These are phyloP conservation scores for Trypanosoma grayi DNA, from an alignment of 208 protist genomes.

Conservation along the genomic window DNA sequence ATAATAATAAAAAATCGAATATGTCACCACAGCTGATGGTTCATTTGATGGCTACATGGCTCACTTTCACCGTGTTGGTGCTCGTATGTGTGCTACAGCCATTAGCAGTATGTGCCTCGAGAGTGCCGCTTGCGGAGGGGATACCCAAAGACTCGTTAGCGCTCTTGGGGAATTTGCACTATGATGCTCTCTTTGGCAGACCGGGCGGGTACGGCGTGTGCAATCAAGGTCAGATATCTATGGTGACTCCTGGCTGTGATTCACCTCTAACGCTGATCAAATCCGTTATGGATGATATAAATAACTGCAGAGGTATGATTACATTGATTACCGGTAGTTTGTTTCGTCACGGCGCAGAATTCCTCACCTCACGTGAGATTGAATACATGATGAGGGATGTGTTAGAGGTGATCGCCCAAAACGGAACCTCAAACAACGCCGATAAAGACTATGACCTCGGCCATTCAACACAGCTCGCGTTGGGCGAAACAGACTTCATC, in stretches of 20 bases:
- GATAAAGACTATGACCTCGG: not conserved
- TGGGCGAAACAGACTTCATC: conserved; percentile 24
- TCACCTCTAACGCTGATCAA: conserved; percentile 49
- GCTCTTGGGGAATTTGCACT: conserved; percentile 74
- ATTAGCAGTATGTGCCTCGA: not conserved
- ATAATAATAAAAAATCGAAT: too few relatives aligned
- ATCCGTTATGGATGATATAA: conserved; percentile 42
- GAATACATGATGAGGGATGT: conserved; percentile 15
- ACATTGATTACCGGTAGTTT: conserved; percentile 55
- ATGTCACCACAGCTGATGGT: not conserved
- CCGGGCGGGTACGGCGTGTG: conserved; percentile 45
- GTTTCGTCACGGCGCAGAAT: conserved; percentile 53
- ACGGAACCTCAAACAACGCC: not conserved
- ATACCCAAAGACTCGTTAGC: conserved; percentile 1
- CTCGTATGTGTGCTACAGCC: not conserved
- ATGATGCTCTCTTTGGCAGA: conserved; percentile 64
- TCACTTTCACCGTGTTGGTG: not conserved
- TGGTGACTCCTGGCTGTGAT: conserved; percentile 59
- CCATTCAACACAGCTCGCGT: conserved; percentile 6
- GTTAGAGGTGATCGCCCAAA: not conserved
- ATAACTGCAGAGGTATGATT: conserved; percentile 32
- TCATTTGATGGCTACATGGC: not conserved
- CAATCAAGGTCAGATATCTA: conserved; percentile 24
- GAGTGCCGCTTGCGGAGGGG: not conserved
- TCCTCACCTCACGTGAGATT: conserved; percentile 5